These are phyloP conservation scores for Nevesoporus exiguus DNA, from an alignment of 768 basidiomycete genomes.

Conservation along the genomic window DNA sequence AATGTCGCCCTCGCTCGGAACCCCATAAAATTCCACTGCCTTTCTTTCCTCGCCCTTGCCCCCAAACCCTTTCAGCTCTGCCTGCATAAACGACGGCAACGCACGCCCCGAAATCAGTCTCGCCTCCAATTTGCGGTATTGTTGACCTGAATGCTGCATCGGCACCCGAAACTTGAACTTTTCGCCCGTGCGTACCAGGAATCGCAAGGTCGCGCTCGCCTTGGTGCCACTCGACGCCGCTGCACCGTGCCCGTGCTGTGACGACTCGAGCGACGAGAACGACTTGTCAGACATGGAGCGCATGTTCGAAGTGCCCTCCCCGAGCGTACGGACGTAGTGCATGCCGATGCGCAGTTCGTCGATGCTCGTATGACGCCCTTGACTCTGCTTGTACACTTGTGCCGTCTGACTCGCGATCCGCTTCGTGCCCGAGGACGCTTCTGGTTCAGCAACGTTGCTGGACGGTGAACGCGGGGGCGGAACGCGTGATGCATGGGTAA, in stretches of 20 bases:
- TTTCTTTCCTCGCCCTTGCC: slow-evolving; percentile 40
- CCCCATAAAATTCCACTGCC: slow-evolving; percentile 54
- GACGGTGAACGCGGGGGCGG: slow-evolving; percentile 53
- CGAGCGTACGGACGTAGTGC: slow-evolving; percentile 68
- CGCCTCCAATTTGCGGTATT: slow-evolving; percentile 42
- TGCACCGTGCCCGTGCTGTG: slow-evolving; percentile 37
- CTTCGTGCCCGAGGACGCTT: slow-evolving; percentile 29
- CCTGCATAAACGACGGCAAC: slow-evolving; percentile 54
- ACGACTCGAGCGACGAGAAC: slow-evolving; percentile 62
- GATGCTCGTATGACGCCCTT: slow-evolving; percentile 39
- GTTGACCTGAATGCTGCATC: slow-evolving; percentile 30
- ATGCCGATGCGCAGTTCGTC: slow-evolving; percentile 70
- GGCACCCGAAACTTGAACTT: slow-evolving; percentile 57
- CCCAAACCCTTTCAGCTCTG: slow-evolving; percentile 41
- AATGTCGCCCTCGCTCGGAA: slow-evolving; percentile 46
- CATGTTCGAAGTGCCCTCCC: slow-evolving; percentile 42
- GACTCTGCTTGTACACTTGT: slow-evolving; percentile 46
- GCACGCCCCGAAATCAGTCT: slow-evolving; percentile 49
- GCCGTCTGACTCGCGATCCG: slow-evolving; percentile 64
- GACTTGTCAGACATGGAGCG: slow-evolving; percentile 42
- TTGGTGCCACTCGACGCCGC: slow-evolving; percentile 26
- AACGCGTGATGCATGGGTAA: slow-evolving; percentile 64
- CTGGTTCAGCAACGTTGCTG: slow-evolving; percentile 17
- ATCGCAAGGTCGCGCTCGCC: slow-evolving; percentile 29
- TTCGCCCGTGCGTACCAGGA: slow-evolving; percentile 55